Percentiles rank a stretch among this genome's conserved stretches.
Evolutionary conservation across 2,329 filamentous ascomycete species (phyloP).

Genomic region (Cercospora sesami): DNA sequence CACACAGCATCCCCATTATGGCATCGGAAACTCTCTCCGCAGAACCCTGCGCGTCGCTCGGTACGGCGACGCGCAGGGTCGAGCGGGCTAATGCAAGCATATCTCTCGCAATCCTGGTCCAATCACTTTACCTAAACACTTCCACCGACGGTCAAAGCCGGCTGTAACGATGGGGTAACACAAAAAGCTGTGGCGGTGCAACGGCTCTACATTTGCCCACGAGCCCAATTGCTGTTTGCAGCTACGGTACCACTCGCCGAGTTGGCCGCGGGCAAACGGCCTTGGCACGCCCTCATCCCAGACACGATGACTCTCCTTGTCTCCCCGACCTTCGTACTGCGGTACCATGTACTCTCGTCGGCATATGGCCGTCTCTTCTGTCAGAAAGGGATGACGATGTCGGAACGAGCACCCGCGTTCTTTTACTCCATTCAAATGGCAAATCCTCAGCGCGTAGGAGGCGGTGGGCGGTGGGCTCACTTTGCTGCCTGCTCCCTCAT

Average conservation of each 20-base stretch:
- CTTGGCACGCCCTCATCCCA: conserved; percentile 1
- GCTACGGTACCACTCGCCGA: background rate
- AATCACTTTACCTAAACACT: conserved; percentile 15
- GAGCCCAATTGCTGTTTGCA: conserved; percentile 13
- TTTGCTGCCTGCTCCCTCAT: conserved; percentile 1
- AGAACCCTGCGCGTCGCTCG: conserved; percentile 5
- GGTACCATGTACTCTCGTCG: conserved; percentile 9
- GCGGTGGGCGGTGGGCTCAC: background rate
- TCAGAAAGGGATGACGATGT: background rate
- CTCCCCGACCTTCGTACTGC: background rate
- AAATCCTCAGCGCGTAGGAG: background rate
- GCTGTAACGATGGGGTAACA: conserved; percentile 7
- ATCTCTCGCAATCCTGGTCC: conserved; percentile 11
- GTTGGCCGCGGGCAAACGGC: conserved; percentile 10
- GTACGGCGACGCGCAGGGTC: too few relatives aligned
- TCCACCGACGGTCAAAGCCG: background rate
- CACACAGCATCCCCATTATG: background rate
- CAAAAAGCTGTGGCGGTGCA: conserved; percentile 11
- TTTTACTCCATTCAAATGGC: conserved; percentile 11
- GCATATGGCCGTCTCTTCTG: conserved; percentile 3
- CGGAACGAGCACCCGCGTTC: conserved; percentile 7
- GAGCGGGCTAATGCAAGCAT: conserved; percentile 12
- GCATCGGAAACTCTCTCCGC: conserved; percentile 11
- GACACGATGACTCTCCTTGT: conserved; percentile 1
- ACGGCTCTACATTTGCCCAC: background rate